These are phyloP conservation scores for Fusarium armeniacum DNA, from an alignment of 2,329 filamentous ascomycete genomes.

Conservation along the genomic window DNA sequence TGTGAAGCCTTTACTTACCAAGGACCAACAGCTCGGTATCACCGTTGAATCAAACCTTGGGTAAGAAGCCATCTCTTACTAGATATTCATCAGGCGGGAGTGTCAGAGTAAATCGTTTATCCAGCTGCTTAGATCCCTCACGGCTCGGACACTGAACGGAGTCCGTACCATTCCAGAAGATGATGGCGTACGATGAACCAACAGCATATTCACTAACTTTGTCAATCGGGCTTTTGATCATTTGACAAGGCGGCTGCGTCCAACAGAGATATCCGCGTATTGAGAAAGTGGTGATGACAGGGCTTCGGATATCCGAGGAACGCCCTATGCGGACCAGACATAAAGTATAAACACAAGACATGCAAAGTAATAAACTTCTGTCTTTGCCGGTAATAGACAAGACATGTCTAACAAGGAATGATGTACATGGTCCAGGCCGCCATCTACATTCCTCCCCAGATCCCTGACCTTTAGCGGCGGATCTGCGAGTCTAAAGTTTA, in stretches of 20 bases:
- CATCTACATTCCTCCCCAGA: conserved; percentile 16
- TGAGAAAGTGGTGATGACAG: background rate
- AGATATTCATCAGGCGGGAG: too few relatives aligned
- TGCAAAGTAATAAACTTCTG: conserved; percentile 6
- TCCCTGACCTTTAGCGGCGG: conserved; percentile 5
- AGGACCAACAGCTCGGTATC: background rate
- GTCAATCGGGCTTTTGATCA: too few relatives aligned
- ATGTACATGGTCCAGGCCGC: conserved; percentile 21
- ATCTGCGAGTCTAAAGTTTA: conserved; percentile 1
- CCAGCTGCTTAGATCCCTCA: background rate
- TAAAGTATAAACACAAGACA: background rate
- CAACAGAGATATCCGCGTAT: background rate
- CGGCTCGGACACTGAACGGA: background rate
- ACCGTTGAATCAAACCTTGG: background rate
- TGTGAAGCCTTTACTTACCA: accelerated
- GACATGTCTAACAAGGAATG: conserved; percentile 14
- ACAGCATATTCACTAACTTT: background rate
- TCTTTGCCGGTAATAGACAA: background rate
- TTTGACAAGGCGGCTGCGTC: background rate
- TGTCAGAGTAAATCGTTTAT: background rate
- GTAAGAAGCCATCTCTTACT: accelerated
- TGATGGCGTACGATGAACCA: background rate
- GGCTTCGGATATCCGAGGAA: background rate
- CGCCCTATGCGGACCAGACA: background rate
- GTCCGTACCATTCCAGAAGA: conserved; percentile 17